These are phyloP conservation scores for Fraxinus anomala DNA, from an alignment of 257 asterid species.

Conservation along the genomic window DNA sequence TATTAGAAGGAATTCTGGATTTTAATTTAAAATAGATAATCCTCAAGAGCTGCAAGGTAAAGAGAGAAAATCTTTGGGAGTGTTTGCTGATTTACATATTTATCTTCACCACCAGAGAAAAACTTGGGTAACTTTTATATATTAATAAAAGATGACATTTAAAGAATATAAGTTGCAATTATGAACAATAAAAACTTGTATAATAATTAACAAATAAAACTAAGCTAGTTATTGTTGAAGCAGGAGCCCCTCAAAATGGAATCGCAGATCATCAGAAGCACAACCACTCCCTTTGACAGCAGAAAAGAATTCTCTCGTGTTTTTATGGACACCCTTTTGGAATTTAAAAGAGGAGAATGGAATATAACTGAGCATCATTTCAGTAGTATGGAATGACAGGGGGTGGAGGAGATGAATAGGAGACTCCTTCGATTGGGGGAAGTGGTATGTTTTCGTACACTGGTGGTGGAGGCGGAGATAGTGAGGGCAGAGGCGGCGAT, in stretches of 20 bases:
- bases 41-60: background rate
- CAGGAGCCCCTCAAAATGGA: slow-evolving; percentile 19
- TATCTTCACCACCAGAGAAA: background rate
- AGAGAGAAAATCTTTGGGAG: background rate
- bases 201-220: slow-evolving; percentile 38
- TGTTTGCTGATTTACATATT: background rate
- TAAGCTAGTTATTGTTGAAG: slow-evolving; percentile 32
- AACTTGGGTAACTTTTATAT: background rate
- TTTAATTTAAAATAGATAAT: background rate
- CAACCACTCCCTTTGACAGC: slow-evolving; percentile 15
- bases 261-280: slow-evolving; percentile 24
- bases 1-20: background rate
- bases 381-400: slow-evolving; percentile 53
- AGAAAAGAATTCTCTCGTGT: slow-evolving; percentile 20
- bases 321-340: slow-evolving; percentile 7
- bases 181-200: slow-evolving; percentile 35
- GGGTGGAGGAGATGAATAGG: slow-evolving; percentile 61
- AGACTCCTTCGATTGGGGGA: slow-evolving; percentile 51
- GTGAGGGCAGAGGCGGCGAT: slow-evolving; percentile 11
- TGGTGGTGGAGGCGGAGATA: slow-evolving; percentile 4
- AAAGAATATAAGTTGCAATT: slow-evolving; percentile 28
- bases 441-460: slow-evolving; percentile 33
- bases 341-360: slow-evolving; percentile 13
- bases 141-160: slow-evolving; percentile 15
- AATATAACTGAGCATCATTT: slow-evolving; percentile 15